Base-by-base conservation (phyloP, 257 asterid genomes). In the Solanum habrochaites region DNA sequence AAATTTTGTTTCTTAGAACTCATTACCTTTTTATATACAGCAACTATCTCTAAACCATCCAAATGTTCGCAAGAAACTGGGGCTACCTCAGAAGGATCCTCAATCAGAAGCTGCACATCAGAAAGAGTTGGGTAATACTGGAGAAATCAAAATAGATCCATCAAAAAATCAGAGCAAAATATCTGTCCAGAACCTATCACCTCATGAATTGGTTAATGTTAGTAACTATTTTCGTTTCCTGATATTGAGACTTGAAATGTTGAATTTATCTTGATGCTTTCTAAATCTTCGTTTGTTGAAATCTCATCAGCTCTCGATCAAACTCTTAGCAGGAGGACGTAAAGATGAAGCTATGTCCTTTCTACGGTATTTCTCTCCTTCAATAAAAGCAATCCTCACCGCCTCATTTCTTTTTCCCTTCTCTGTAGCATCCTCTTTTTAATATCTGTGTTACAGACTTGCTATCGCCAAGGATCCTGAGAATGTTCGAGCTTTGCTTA, bases 401-500 rank as follows among this genome's bases (percentile, higher is more conserved):
- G 3, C 27, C 15, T 80, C 18, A 47, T 27, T 80, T 45, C 40
- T 47, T 47, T 80, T 45, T 87, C 88, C 71, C 32, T 69, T 82
- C 39, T 16, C 42, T 80, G 84, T 78, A 80, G 85, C 39, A 80
- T 87, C 78, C 64, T 62, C 89, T 66, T 64, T 90, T 80, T 83
- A 47, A 86, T 88, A 88, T 88, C 86, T 23, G 82, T 87, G 87
- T 91, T 93, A 88, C 96, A 97, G 99, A 90, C 91, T 96, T 89
- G 97, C 98, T 90, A 94, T 96, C 62, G 94, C 91, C 88, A 97
- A 96, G 95, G 99, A 97, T 89, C 95, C 96, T 21, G 98, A 88
- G 85, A 75, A 91, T 88, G 93, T 89, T 78, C 93, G 95, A 93
- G 99, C 98, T 90, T 87, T 92, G 94, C 90, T 97, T 89, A 86